Evolutionary conservation across 805 yeast genomes (phyloP).

Genomic region (Kodamaea sagamina): DNA sequence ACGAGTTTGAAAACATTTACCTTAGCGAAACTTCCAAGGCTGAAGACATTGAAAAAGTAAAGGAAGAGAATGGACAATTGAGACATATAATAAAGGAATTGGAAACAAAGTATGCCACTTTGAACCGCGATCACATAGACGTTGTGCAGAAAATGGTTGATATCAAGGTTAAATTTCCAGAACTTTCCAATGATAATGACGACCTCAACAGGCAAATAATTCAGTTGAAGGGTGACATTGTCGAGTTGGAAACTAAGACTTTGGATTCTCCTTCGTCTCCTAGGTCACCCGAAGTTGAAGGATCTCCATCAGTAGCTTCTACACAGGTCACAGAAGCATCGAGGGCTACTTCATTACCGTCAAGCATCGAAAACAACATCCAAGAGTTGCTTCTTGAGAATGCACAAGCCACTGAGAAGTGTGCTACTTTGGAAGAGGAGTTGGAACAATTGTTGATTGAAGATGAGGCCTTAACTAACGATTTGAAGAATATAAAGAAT

Average conservation of each 20-base stretch:
- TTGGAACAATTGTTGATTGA: slow-evolving; percentile 28
- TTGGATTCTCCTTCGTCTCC: slow-evolving; percentile 13
- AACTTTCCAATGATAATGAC: slow-evolving; percentile 70
- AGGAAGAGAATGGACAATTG: slow-evolving; percentile 68
- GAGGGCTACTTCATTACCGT: slow-evolving; percentile 25
- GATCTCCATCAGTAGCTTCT: slow-evolving; percentile 1
- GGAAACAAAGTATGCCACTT: slow-evolving; percentile 64
- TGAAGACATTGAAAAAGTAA: slow-evolving; percentile 58
- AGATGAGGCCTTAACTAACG: slow-evolving; percentile 26
- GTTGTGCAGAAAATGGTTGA: slow-evolving; percentile 86
- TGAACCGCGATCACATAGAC: slow-evolving; percentile 81
- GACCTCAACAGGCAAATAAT: slow-evolving; percentile 53
- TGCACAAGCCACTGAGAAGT: slow-evolving; percentile 41
- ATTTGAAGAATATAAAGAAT: slow-evolving; percentile 20
- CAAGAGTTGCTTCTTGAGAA: slow-evolving; percentile 37
- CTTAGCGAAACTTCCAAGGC: slow-evolving; percentile 63
- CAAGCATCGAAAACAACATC: slow-evolving; percentile 38
- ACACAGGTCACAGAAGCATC: slow-evolving; percentile 7
- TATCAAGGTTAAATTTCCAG: slow-evolving; percentile 73
- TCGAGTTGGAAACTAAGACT: slow-evolving; percentile 45
- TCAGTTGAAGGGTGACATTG: slow-evolving; percentile 29
- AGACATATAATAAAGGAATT: slow-evolving; percentile 71
- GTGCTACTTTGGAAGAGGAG: slow-evolving; percentile 42
- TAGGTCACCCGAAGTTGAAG: slow-evolving; percentile 12
- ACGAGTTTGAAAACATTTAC: slow-evolving; percentile 77